These are phyloP conservation scores for Cerioporus squamosus DNA, from an alignment of 1,284 basidiomycete genomes.

Conservation along the genomic window DNA sequence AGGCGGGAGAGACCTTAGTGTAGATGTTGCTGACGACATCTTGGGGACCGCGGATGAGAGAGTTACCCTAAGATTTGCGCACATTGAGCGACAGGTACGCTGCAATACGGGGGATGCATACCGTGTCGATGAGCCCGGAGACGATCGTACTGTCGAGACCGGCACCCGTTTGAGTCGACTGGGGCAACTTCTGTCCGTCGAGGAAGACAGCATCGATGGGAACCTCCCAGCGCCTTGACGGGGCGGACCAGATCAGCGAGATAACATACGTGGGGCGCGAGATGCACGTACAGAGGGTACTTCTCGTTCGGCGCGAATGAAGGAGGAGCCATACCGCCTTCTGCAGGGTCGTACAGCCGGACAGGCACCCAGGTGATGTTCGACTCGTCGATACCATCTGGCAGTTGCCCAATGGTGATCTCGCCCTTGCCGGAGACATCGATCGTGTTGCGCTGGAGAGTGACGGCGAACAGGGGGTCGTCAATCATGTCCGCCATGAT, in stretches of 20 bases:
- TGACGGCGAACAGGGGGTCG: slow-evolving; percentile 50
- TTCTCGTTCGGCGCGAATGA: slow-evolving; percentile 40
- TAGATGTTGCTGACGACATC: slow-evolving; percentile 48
- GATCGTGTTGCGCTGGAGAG: slow-evolving; percentile 45
- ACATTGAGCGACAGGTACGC: neutral
- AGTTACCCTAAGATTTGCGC: slow-evolving; percentile 39
- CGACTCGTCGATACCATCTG: slow-evolving; percentile 41
- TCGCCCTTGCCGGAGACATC: slow-evolving; percentile 41
- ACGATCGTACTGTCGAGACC: slow-evolving; percentile 37
- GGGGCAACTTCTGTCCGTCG: slow-evolving; percentile 52
- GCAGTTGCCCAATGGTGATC: slow-evolving; percentile 46
- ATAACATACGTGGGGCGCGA: too few relatives aligned
- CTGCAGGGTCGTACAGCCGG: slow-evolving; percentile 38
- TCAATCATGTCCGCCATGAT: slow-evolving; percentile 45
- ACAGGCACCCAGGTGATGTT: slow-evolving; percentile 49
- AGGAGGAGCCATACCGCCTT: slow-evolving; percentile 43
- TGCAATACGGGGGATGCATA: slow-evolving; percentile 27
- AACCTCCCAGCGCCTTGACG: slow-evolving; percentile 59
- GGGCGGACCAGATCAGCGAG: neutral
- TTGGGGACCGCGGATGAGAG: slow-evolving; percentile 41
- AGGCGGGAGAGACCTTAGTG: slow-evolving; percentile 38
- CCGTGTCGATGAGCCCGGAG: slow-evolving; percentile 59
- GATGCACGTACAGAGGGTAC: slow-evolving; percentile 36
- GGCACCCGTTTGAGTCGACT: slow-evolving; percentile 42
- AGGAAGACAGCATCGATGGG: slow-evolving; percentile 61